Evolutionary conservation across 345 rosid genomes (phyloP), one percentile per base, ranked within the genome.

Genomic region (Arabis alpina): DNA sequence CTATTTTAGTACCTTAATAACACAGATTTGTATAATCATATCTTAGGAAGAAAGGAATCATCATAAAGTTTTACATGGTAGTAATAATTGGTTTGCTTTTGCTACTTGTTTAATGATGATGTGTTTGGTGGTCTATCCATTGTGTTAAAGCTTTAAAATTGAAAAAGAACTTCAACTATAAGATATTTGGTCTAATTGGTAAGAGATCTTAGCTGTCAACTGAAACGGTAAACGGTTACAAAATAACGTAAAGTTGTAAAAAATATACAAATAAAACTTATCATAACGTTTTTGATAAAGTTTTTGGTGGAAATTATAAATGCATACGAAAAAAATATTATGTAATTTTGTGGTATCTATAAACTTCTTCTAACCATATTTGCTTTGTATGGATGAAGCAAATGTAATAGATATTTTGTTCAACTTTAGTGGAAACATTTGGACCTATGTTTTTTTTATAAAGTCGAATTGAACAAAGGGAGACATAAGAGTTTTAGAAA

Each of bases 11-110:
- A 34, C 37, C 37, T 34, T 0, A 34, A 34, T 2, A 34, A 34
- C 8, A 34, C 1, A 34, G 7, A 5, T 34, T 34, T 5, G 7
- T 5, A 34, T 19, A 47, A 55, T 30, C 34, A 39, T 24, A 43
- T 15, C 73, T 66, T 74, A 59, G 52, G 73, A 74, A 24, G 55
- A 74, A 74, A 74, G 73, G 55, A 74, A 66, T 50, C 55, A 66
- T 52, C 55, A 66, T 52, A 58, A 66, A 51, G 48, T 66, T 58
- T 1, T n/a, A 73, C 60, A 57, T 5, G 57, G 2, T 55, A 49
- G 52, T 65, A 65, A 73, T 73, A 58, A 60, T 74, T 53, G 61
- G 34, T 8, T 59, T 60, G 34, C 34, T 74, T 74, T 66, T 74
- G 13, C 56, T 60, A 36, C 62, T 44, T 66, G 36, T 34, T 8